Evolutionary conservation across 1,284 basidiomycete genomes (phyloP), one percentile per base, ranked within the genome.

Genomic region (Trichosporon coremiiforme): DNA sequence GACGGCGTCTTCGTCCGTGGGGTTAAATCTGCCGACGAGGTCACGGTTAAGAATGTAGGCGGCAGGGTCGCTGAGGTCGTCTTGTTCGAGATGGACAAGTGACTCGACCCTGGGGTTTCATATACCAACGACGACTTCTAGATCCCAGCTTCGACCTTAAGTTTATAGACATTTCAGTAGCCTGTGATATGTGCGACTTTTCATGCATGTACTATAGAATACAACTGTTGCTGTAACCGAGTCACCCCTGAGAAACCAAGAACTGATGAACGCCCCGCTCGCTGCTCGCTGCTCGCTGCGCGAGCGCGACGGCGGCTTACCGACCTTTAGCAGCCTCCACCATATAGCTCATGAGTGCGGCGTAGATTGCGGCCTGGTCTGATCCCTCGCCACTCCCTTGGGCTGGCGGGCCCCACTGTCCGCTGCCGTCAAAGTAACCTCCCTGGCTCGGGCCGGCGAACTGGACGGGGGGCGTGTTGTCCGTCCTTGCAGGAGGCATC

Each of bases 1-100:
- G 90, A 92, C 77, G 91, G 89, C 0, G 88, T 88, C n/a, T 92
- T 91, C 78, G 80, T 91, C 70, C 77, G 79, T 65, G 86, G 86
- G 38, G 87, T 85, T 0, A 83, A 83, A 20, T 85, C 85, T 22
- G 77, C 90, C 41, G 84, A 85, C 36, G 83, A 88, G 22, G 10
- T 85, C 22, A 69, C 62, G 53, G 68, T 85, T 31, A 86, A 88
- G 80, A 93, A 91, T 75, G 81, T 85, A 1, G 89, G 90, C 0
- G 86, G 88, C 68, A 82, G 79, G 33, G 82, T 85, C 38, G 90
- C 87, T 0, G 91, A 93, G 82, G 84, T 92, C 31, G 78, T 93
- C 64, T 78, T 93, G 13, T 93, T 93, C 75, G 91, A 93, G 77
- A 80, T 91, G 71, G 89, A 82, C 69, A 75, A 71, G 10, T 75